Base-by-base conservation (phyloP, 495 filamentous ascomycete species). In the Neurospora sp. region DNA sequence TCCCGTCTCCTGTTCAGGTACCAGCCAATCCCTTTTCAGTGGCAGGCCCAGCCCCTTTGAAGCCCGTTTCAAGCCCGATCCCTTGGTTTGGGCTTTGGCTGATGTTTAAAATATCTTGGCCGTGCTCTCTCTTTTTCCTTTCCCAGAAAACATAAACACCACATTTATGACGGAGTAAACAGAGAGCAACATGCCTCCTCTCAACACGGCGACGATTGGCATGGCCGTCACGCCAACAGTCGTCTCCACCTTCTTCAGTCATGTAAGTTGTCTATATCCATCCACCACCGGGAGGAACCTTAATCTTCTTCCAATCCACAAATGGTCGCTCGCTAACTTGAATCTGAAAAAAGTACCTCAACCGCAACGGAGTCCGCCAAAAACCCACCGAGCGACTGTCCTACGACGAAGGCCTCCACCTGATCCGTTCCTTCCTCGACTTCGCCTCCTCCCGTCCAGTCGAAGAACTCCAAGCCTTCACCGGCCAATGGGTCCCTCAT, bases 401-500 rank as follows among this genome's bases (percentile, higher is more conserved):
- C 35, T 98, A 98, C 80, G 92, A 97, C 76, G 91, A 97, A 81
- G 94, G 94, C n/a, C 86, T 98, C n/a, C 87, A 91, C 39, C 85
- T 98, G 27, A 90, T 98, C 73, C 92, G 92, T 69, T 89, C 90
- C 42, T 98, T 98, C 81, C 88, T 98, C 31, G 77, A 82, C 20
- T 92, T 93, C 77, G 90, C 93, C 2, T 94, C 94, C 2, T 89
- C 92, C 73, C 93, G 97, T 78, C 93, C 92, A 0, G 90, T 98
- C 72, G 95, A 98, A 81, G 94, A 98, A 40, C 80, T 98, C 20
- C 95, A 98, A 77, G 89, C 88, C 27, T 98, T 98, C 80, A 96
- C 94, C 0, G 84, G 87, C 31, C 94, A 97, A 85, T 93, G 91
- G 88, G 94, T 97, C 18, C 95, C 93, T 1, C 89, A 89, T 72